Percentiles rank a stretch among this genome's conserved stretches.
Evolutionary conservation across 148 eudicot genomes (phyloP).

Genomic region (Polygonum aviculare): DNA sequence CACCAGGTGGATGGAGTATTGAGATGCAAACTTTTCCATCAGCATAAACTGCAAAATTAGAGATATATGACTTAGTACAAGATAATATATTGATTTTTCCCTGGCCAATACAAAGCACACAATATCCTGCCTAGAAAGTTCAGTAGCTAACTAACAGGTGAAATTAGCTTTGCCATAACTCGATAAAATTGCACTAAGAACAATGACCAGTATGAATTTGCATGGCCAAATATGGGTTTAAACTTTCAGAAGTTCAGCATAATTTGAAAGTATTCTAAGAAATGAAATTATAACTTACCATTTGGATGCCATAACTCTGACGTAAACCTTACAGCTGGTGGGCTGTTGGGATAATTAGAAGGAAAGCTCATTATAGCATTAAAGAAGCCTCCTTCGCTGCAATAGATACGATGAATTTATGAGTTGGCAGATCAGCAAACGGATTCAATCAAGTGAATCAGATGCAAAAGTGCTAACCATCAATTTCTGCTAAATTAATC

Average conservation of each 20-base stretch:
- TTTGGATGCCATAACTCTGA: constrained; percentile 83
- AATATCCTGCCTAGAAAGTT: not conserved
- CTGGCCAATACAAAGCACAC: not conserved
- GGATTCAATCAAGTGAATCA: not conserved
- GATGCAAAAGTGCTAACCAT: not conserved
- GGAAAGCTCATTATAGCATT: constrained; percentile 74
- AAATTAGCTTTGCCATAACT: not conserved
- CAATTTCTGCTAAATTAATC: not conserved
- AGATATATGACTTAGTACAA: not conserved
- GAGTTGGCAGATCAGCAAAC: not conserved
- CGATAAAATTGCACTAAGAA: not conserved
- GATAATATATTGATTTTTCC: not conserved
- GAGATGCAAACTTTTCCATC: constrained; percentile 98
- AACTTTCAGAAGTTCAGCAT: not conserved
- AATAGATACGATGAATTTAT: constrained; percentile 7
- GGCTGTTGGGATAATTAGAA: constrained; percentile 58
- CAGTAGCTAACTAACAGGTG: not conserved
- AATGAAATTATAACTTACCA: constrained; percentile 28
- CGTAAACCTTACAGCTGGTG: constrained; percentile 65
- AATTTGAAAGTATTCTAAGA: not conserved
- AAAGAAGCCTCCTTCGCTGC: constrained; percentile 71
- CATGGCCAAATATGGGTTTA: not conserved
- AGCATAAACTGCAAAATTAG: constrained; percentile 48
- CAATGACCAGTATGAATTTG: not conserved
- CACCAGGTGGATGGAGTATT: constrained; percentile 98